Conservation (phyloP, 805 yeast genomes). For the Ogataea methylovora region DNA sequence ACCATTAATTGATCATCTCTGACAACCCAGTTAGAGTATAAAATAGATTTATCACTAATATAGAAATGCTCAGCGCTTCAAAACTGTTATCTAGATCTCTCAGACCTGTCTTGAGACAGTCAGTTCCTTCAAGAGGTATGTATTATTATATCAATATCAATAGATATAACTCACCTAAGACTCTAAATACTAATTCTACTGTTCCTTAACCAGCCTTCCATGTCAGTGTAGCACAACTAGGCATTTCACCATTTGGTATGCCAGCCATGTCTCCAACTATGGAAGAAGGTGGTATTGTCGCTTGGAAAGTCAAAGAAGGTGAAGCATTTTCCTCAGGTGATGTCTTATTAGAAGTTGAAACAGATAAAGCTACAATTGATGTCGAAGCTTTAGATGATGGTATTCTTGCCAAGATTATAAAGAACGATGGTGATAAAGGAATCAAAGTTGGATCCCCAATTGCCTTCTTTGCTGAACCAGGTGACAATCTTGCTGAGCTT, state of each 20-base stretch:
- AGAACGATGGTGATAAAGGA: constrained; percentile 69
- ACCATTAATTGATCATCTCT: too few relatives aligned
- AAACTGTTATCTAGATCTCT: too few relatives aligned
- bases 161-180: too few relatives aligned
- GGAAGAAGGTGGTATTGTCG: constrained; percentile 90
- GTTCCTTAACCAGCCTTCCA: constrained; percentile 21
- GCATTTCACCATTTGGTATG: constrained; percentile 62
- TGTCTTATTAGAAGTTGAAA: constrained; percentile 72
- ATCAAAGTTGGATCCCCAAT: constrained; percentile 84
- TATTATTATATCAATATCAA: too few relatives aligned
- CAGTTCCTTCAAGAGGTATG: too few relatives aligned
- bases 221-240: constrained; percentile 16
- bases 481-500: constrained; percentile 66
- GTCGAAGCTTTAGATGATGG: constrained; percentile 94
- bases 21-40: too few relatives aligned
- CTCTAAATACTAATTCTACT: too few relatives aligned
- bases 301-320: constrained; percentile 81
- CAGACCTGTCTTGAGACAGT: too few relatives aligned
- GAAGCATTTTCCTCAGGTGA: constrained; percentile 79
- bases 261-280: constrained; percentile 99
- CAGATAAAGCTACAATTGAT: constrained; percentile 77
- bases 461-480: constrained; percentile 83
- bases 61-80: too few relatives aligned
- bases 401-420: constrained; percentile 64
- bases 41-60: too few relatives aligned